Percentiles rank a stretch among this genome's conserved stretches.
phyloP scores from a whole-genome alignment of 352 stramenopile genomes.

The Globisporangium parvum region DNA sequence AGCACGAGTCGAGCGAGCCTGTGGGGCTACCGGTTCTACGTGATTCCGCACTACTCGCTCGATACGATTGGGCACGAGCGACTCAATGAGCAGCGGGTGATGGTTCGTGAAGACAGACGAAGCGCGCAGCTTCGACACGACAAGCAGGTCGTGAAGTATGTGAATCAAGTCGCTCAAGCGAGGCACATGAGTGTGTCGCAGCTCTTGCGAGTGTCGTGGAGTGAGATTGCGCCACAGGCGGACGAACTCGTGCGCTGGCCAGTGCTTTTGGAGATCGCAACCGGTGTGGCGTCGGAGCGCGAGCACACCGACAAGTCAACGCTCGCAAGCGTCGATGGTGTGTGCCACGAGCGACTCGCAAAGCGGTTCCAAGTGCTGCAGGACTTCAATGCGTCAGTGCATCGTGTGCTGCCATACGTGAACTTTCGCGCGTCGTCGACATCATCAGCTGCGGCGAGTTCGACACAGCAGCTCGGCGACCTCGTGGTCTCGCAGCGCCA shows the following conservation, averaged over 20 bases:
- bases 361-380: constrained; percentile 72
- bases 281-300: constrained; percentile 8
- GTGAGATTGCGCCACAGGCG: constrained; percentile 48
- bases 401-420: constrained; percentile 52
- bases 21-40: constrained; percentile 73
- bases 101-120: constrained; percentile 15
- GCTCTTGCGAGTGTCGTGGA: constrained; percentile 49
- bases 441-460: neutral
- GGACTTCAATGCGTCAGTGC: constrained; percentile 59
- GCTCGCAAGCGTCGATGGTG: constrained; percentile 2
- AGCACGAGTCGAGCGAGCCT: neutral
- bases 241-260: constrained; percentile 69
- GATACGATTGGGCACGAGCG: constrained; percentile 42
- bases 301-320: neutral
- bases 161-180: constrained; percentile 50
- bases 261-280: constrained; percentile 53
- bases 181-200: constrained; percentile 48
- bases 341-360: constrained; percentile 32
- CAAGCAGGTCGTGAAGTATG: constrained; percentile 65
- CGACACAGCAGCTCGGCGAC: constrained; percentile 15
- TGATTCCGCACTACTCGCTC: constrained; percentile 61
- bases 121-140: constrained; percentile 34
- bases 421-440: constrained; percentile 21
- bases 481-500: constrained; percentile 41
- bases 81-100: constrained; percentile 32